These are phyloP conservation scores for Venturiaceae sp. DNA, from an alignment of 2,329 filamentous ascomycete genomes.

Conservation along the genomic window DNA sequence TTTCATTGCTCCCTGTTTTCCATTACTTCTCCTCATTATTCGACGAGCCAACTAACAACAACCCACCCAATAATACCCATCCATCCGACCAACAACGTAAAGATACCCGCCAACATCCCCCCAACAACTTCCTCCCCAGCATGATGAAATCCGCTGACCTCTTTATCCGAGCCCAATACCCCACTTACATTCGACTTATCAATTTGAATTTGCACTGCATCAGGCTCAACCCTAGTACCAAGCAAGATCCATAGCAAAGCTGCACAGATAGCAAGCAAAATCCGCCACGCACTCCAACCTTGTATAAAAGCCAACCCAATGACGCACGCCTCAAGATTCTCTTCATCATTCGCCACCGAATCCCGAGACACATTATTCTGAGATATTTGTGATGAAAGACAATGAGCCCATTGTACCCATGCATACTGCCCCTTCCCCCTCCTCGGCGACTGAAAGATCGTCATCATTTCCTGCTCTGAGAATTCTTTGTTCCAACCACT, in stretches of 20 bases:
- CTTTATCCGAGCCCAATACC: neutral
- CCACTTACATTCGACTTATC: neutral
- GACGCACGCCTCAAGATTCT: no score
- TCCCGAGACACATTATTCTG: no score
- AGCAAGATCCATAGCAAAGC: conserved; percentile 26
- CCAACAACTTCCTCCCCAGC: conserved; percentile 24
- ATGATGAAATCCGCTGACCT: conserved; percentile 11
- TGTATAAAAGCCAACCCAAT: conserved; percentile 26
- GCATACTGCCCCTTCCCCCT: conserved; percentile 27
- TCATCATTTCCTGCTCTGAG: conserved; percentile 28
- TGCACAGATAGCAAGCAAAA: conserved; percentile 18
- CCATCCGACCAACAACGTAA: conserved; percentile 23
- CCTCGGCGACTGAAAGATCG: conserved; percentile 22
- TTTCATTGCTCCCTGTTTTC: no score
- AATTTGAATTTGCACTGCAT: neutral
- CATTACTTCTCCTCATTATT: conserved; percentile 12
- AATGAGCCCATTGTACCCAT: conserved; percentile 34
- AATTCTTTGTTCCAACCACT: conserved; percentile 22
- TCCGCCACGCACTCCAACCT: no score
- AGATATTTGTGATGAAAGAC: conserved; percentile 21
- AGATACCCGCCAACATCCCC: conserved; percentile 23
- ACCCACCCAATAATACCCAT: conserved; percentile 23
- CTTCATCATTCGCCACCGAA: no score
- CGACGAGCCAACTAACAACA: conserved; percentile 25
- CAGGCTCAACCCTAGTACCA: conserved; percentile 15